Conservation (phyloP, 2,329 filamentous ascomycete genomes). For the Cordyceps militaris region DNA sequence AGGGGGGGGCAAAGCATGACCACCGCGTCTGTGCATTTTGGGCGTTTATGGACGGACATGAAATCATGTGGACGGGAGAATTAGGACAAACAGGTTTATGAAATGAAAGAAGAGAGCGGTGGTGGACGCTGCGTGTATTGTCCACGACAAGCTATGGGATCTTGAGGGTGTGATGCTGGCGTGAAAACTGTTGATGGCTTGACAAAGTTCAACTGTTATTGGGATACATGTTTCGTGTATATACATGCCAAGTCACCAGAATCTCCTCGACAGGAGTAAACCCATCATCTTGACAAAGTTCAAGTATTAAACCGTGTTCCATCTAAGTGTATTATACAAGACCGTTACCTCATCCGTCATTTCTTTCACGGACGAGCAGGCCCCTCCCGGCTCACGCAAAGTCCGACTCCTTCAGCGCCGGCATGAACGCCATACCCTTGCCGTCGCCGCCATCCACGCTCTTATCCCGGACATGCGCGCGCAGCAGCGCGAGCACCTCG, state of each 20-base stretch:
- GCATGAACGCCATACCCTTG: slow-evolving; percentile 53
- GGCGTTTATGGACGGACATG: neutral
- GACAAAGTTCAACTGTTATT: neutral
- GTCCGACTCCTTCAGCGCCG: slow-evolving; percentile 29
- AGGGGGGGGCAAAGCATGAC: neutral
- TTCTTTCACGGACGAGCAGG: neutral
- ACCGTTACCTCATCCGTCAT: neutral
- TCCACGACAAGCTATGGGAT: no score
- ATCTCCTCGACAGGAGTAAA: no score
- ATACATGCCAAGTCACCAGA: no score
- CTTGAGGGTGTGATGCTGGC: no score
- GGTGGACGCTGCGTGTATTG: neutral
- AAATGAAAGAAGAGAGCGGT: neutral
- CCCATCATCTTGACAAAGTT: no score
- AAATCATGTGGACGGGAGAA: neutral
- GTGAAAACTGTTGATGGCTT: neutral
- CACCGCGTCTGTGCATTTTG: neutral
- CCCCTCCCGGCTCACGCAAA: neutral
- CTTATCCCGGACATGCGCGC: slow-evolving; percentile 69
- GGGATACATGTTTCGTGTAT: no score
- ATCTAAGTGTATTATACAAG: neutral
- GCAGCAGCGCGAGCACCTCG: slow-evolving; percentile 67
- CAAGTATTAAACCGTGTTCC: no score
- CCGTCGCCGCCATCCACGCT: slow-evolving; percentile 34
- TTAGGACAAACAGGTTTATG: neutral